Percentiles rank a stretch among this genome's conserved stretches.
phyloP scores from a whole-genome alignment of 163 green algal species.

The Scenedesmus sp. region DNA sequence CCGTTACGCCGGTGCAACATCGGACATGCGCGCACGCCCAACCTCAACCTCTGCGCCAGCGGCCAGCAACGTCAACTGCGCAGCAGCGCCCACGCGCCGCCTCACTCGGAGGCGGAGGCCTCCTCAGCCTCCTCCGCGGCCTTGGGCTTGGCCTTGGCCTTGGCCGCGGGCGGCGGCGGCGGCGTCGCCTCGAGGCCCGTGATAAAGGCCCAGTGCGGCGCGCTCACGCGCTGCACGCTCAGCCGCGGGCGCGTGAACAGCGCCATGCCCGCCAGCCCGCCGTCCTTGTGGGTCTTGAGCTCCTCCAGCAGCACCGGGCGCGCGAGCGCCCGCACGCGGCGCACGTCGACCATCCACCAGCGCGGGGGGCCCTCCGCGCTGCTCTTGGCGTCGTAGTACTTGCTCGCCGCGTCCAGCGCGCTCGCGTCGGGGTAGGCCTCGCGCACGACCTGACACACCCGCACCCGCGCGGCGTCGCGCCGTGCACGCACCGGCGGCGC shows the following conservation, averaged over 20 bases:
- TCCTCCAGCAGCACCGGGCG: slow-evolving; percentile 58
- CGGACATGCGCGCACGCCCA: too few relatives aligned
- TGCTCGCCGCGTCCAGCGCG: slow-evolving; percentile 58
- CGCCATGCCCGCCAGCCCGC: slow-evolving; percentile 55
- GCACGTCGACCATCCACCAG: slow-evolving; percentile 54
- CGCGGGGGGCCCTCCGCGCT: slow-evolving; percentile 32
- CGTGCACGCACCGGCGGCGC: too few relatives aligned
- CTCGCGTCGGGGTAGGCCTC: slow-evolving; percentile 77
- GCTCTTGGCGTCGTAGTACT: slow-evolving; percentile 70
- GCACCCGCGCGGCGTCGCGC: neutral
- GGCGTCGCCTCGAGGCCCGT: slow-evolving; percentile 8
- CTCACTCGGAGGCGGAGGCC: too few relatives aligned
- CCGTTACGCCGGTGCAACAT: too few relatives aligned
- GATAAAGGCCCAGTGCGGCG: slow-evolving; percentile 4
- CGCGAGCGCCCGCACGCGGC: slow-evolving; percentile 53
- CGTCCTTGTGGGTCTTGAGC: slow-evolving; percentile 59
- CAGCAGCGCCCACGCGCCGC: too few relatives aligned
- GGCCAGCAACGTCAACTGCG: too few relatives aligned
- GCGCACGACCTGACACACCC: slow-evolving; percentile 48
- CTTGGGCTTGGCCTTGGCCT: slow-evolving; percentile 41
- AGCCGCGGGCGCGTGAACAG: slow-evolving; percentile 59
- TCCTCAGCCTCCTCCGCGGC: neutral
- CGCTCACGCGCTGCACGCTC: slow-evolving; percentile 63
- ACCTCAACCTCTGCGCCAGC: too few relatives aligned
- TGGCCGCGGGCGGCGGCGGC: slow-evolving; percentile 55